Evolutionary conservation across 257 asterid genomes (phyloP), one percentile per base, ranked within the genome.

Genomic region (Solanum gandarillasii): DNA sequence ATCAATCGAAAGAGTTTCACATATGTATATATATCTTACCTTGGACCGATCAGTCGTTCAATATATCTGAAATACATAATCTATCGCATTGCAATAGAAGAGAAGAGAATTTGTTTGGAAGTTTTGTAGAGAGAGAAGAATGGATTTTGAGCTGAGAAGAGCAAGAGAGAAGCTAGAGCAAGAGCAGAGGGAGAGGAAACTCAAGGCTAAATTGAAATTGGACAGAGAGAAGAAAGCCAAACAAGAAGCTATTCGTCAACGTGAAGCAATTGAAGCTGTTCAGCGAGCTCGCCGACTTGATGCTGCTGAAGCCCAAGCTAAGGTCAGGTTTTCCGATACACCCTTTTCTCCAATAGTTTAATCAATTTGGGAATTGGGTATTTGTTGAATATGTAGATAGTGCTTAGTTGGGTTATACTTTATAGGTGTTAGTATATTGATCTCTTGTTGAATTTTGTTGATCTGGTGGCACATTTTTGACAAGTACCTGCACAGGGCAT

Each of bases 141-240:
- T 97, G 99, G 99, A 97, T 91, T 97, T 93, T 75, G 99, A 95
- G 90, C 87, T 97, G 92, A 93, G 98, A 88, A 93, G 96, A 91
- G 99, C 99, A 12, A 91, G 95, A 48, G 98, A 95, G 93, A 97
- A 97, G 95, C 90, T 97, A 74, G 98, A 93, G 92, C 93, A 85
- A 88, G 99, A 97, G 89, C 99, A 96, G 90, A 91, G 82, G 84
- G 99, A 95, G 87, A 92, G 97, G 92, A 97, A 94, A 84, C 94
- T 89, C 27, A 91, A 86, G 86, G 99, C 99, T 35, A 95, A 88
- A 89, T 85, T 95, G 91, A 97, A 89, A 92, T 84, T 94, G 70
- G 98, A 95, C 21, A 93, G 92, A 89, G 98, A 94, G 71, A 93
- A 91, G 87, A 93, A 91, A 91, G 92, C 92, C 39, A 95, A 93